phyloP scores from a whole-genome alignment of 208 protist species.

The Crithidia expoeki region DNA sequence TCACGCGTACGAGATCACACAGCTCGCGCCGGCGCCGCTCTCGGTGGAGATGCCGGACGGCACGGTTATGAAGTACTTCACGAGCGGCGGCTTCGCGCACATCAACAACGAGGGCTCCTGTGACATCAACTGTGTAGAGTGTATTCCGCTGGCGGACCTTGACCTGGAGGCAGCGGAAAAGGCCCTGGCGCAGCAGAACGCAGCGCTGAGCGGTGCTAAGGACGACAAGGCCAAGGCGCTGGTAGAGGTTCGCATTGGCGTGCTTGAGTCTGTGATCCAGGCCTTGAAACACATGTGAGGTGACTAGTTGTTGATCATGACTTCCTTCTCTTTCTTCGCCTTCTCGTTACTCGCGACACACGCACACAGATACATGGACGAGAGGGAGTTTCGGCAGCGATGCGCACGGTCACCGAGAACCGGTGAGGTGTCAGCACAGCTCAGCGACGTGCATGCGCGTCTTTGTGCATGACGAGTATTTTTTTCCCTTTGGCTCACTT shows the following conservation, averaged over 20 bases:
- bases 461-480: too few relatives aligned
- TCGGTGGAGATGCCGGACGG: slow-evolving; percentile 82
- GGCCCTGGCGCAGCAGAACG: slow-evolving; percentile 78
- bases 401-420: not conserved
- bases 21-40: slow-evolving; percentile 77
- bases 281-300: slow-evolving; percentile 48
- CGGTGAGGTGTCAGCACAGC: not conserved
- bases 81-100: slow-evolving; percentile 90
- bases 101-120: slow-evolving; percentile 92
- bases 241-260: slow-evolving; percentile 81
- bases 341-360: not conserved
- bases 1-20: slow-evolving; percentile 89
- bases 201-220: slow-evolving; percentile 56
- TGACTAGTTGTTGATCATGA: not conserved
- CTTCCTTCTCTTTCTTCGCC: not conserved
- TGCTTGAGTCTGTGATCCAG: slow-evolving; percentile 76
- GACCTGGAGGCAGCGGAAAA: slow-evolving; percentile 81
- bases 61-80: slow-evolving; percentile 79
- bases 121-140: slow-evolving; percentile 92
- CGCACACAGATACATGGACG: not conserved
- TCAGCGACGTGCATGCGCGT: not conserved
- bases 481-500: too few relatives aligned
- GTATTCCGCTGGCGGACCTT: slow-evolving; percentile 80
- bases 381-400: not conserved
- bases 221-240: slow-evolving; percentile 86